Percentiles rank a stretch among this genome's conserved stretches.
Conservation (phyloP, 305 asterid species). For the Solanum hybrid region DNA sequence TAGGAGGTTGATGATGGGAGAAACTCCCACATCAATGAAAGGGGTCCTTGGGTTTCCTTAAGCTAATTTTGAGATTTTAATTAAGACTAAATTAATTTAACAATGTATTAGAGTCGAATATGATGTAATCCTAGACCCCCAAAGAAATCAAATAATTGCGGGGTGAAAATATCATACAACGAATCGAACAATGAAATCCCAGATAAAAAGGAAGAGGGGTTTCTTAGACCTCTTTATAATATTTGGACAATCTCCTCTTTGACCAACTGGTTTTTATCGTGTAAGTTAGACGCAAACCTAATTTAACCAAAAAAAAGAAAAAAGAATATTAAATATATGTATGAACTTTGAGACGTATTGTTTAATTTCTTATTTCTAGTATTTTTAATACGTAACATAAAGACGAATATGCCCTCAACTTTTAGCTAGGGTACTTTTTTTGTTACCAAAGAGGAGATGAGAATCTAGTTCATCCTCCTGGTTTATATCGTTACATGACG, state of each 20-base stretch:
- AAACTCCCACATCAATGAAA: neutral
- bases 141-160: neutral
- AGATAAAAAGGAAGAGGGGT: neutral
- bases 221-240: no score
- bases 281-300: neutral
- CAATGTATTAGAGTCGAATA: no score
- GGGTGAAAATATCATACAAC: neutral
- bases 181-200: neutral
- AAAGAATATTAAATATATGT: no score
- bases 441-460: neutral
- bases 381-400: no score
- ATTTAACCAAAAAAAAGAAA: neutral
- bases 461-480: neutral
- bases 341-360: no score
- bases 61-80: neutral
- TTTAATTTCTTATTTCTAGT: no score
- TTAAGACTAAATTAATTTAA: neutral
- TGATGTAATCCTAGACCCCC: neutral
- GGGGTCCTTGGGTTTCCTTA: neutral
- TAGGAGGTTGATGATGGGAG: neutral
- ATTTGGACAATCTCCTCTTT: neutral
- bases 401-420: neutral
- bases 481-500: neutral
- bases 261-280: neutral
- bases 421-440: neutral